Evolutionary conservation across 2,329 filamentous ascomycete genomes (phyloP), one percentile per base, ranked within the genome.

Genomic region (Nothopassalora personata): DNA sequence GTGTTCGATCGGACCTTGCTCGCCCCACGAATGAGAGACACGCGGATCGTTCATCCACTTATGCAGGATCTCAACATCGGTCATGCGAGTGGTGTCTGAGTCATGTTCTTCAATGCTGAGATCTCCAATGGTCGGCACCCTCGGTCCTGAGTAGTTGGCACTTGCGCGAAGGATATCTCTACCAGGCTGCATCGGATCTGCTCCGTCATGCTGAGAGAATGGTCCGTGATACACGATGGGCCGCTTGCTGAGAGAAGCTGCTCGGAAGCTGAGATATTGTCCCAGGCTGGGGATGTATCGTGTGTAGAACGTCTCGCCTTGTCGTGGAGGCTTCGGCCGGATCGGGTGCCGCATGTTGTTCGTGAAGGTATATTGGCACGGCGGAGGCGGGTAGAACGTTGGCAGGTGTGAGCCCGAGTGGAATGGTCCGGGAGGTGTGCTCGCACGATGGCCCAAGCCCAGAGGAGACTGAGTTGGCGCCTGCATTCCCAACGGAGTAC

Each of bases 251-350:
- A 88, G 76, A 0, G 87, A 90, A 0, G 92, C 91, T 0, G 94
- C 86, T 19, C 94, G 86, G 76, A 99, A 95, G 0, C 90, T 92
- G 8, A 99, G 81, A 65, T 92, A 96, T 71, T 95, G 90, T 5
- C 84, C 84, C 1, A 92, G 78, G 50, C 88, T 93, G 0, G 90
- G 90, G 15, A 97, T 80, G 72, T 88, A 96, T 56, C 94, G 88
- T 0, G 86, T 88, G 73, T 99, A 99, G 69, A 99, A 93, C 0
- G 90, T 85, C 68, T 97, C 91, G 13, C 91, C 91, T 80, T 96
- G 91, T 2, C 90, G 86, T 1, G 91, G 90, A 0, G 93, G 91
- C 71, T 95, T 96, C 1, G 90, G 88, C 0, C 94, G 86, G 46
- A 95, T 79, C 0, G 94, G 94, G 70, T 99, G 94, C 0, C 91